phyloP scores from a whole-genome alignment of 768 basidiomycete genomes.

The Termitomyces eurrhizus region DNA sequence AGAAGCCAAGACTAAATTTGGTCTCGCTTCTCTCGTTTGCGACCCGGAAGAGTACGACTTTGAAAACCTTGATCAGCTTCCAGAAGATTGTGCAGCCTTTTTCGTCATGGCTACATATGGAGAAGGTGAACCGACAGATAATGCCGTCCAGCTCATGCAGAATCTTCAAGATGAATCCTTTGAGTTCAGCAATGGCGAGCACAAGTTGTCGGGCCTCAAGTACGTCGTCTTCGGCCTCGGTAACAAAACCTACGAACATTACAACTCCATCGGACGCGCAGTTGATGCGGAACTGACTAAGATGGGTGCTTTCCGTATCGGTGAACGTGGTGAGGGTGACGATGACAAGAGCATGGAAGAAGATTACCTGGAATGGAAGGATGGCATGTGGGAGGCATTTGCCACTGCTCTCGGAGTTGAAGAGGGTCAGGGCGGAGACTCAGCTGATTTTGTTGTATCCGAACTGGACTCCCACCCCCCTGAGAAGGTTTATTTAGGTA shows the following conservation, averaged over 20 bases:
- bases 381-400: constrained; percentile 93
- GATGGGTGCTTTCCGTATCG: constrained; percentile 83
- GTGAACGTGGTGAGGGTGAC: constrained; percentile 92
- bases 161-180: constrained; percentile 85
- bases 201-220: constrained; percentile 76
- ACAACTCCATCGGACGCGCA: constrained; percentile 83
- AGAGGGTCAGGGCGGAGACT: constrained; percentile 94
- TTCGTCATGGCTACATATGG: constrained; percentile 99
- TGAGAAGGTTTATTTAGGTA: constrained; percentile 93
- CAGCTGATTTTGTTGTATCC: constrained; percentile 88
- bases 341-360: constrained; percentile 99
- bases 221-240: constrained; percentile 95
- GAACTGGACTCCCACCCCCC: constrained; percentile 70
- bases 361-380: constrained; percentile 99
- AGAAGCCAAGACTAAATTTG: constrained; percentile 95
- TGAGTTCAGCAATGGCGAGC: constrained; percentile 79
- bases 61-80: constrained; percentile 88
- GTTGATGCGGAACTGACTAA: constrained; percentile 70
- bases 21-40: constrained; percentile 92
- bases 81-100: constrained; percentile 83
- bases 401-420: constrained; percentile 82
- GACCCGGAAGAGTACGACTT: constrained; percentile 99
- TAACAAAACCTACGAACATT: constrained; percentile 94
- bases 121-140: constrained; percentile 98
- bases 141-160: constrained; percentile 92